phyloP scores from a whole-genome alignment of 176 grass and related monocot genomes.

The Triticum timopheevii region DNA sequence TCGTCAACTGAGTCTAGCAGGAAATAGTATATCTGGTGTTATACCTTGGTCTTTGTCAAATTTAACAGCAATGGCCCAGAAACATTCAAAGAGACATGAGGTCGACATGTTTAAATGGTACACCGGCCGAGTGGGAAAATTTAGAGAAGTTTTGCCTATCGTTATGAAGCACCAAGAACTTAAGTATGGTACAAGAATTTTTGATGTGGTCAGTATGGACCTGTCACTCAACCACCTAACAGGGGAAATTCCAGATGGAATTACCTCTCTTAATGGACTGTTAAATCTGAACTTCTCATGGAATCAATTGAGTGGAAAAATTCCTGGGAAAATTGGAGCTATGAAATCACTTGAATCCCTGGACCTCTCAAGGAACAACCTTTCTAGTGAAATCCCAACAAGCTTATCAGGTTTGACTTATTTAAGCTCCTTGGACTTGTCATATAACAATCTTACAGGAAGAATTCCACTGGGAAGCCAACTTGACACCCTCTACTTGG shows the following conservation, averaged over 20 bases:
- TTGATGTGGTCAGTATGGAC: not conserved
- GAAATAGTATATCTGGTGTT: constrained; percentile 28
- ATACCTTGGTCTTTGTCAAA: constrained; percentile 14
- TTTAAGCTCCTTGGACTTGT: too few relatives aligned
- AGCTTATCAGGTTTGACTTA: too few relatives aligned
- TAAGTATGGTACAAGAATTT: not conserved
- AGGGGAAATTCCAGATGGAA: not conserved
- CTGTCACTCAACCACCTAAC: not conserved
- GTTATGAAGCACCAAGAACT: not conserved
- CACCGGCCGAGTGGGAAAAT: not conserved
- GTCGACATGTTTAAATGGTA: not conserved
- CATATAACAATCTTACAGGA: too few relatives aligned
- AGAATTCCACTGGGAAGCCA: too few relatives aligned
- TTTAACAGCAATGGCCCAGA: constrained; percentile 13
- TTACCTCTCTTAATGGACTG: not conserved
- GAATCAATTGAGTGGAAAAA: not conserved
- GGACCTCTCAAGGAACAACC: constrained; percentile 34
- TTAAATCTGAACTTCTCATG: not conserved
- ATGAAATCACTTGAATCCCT: not conserved
- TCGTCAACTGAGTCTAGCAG: constrained; percentile 15
- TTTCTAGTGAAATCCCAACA: not conserved
- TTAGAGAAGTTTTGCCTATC: not conserved
- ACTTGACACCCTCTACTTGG: constrained; percentile 12
- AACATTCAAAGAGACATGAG: not conserved
- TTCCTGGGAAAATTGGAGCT: too few relatives aligned